Conservation (phyloP, 176 grass and related monocot genomes). For the Tuctoria greenei region DNA sequence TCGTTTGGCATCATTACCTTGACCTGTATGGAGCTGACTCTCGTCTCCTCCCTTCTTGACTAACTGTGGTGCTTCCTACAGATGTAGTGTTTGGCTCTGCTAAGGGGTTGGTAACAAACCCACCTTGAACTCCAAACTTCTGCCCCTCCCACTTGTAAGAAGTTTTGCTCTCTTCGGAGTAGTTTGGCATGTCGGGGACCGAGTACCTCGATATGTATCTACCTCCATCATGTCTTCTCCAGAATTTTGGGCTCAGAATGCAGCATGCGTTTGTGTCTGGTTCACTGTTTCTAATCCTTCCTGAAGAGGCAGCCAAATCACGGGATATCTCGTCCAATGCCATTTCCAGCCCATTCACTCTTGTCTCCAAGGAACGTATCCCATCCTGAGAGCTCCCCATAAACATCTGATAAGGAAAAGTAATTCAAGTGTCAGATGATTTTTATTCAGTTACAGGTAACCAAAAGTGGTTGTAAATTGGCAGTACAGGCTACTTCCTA, state of each 20-base stretch:
- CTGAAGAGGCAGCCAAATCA: slow-evolving; percentile 61
- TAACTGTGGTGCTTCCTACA: slow-evolving; percentile 21
- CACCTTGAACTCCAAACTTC: slow-evolving; percentile 59
- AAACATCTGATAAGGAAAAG: slow-evolving; percentile 65
- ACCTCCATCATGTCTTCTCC: slow-evolving; percentile 75
- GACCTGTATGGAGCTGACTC: slow-evolving; percentile 47
- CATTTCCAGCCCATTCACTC: slow-evolving; percentile 88
- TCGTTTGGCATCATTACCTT: slow-evolving; percentile 46
- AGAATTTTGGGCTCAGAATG: slow-evolving; percentile 83
- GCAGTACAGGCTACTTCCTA: not conserved
- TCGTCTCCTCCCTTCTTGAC: slow-evolving; percentile 48
- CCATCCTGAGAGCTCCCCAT: slow-evolving; percentile 92
- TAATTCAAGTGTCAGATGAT: slow-evolving; percentile 21
- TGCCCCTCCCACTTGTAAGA: slow-evolving; percentile 68
- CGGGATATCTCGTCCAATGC: slow-evolving; percentile 78
- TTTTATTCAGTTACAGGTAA: not conserved
- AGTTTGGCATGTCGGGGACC: slow-evolving; percentile 36
- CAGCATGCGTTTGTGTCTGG: slow-evolving; percentile 83
- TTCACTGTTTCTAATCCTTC: slow-evolving; percentile 60
- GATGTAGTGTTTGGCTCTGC: slow-evolving; percentile 63
- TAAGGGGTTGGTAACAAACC: slow-evolving; percentile 74
- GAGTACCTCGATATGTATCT: slow-evolving; percentile 65
- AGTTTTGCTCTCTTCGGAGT: slow-evolving; percentile 48
- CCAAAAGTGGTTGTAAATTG: not conserved
- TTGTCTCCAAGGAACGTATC: slow-evolving; percentile 79